Percentiles rank a stretch among this genome's conserved stretches.
These are phyloP conservation scores for Xylariaceae sp. DNA, from an alignment of 2,329 filamentous ascomycete species.

Conservation along the genomic window DNA sequence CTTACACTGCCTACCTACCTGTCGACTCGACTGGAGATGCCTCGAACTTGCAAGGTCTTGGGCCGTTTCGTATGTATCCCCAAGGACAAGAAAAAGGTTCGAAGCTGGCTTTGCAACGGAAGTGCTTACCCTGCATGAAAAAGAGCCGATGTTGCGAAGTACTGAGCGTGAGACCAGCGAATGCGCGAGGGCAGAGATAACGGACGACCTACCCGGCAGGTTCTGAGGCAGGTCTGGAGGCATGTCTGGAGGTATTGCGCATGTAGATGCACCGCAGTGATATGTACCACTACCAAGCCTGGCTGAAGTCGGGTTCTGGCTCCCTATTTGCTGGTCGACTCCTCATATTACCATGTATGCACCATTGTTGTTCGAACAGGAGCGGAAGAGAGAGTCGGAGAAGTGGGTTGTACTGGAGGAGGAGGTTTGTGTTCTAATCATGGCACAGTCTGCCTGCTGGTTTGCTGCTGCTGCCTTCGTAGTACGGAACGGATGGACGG, in stretches of 20 bases:
- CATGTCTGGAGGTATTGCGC: not conserved
- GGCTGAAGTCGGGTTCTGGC: slow-evolving; percentile 10
- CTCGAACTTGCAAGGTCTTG: too few species aligned
- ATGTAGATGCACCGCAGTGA: not conserved
- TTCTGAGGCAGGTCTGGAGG: not conserved
- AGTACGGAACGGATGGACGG: too few species aligned
- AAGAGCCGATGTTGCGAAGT: not conserved
- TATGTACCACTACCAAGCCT: slow-evolving; percentile 7
- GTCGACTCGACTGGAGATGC: too few species aligned
- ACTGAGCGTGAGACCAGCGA: not conserved
- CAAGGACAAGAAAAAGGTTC: not conserved
- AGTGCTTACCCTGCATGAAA: slow-evolving; percentile 10
- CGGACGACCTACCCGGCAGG: not conserved
- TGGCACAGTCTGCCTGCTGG: too few species aligned
- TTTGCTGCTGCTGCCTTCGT: too few species aligned
- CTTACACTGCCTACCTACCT: too few species aligned
- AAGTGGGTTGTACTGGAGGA: too few species aligned
- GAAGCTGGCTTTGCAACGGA: not conserved
- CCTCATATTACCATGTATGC: not conserved
- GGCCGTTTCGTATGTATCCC: not conserved
- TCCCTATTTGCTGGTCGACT: slow-evolving; percentile 12
- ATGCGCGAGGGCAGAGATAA: not conserved
- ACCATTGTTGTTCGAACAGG: not conserved
- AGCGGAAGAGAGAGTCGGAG: not conserved
- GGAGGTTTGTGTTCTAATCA: too few species aligned